Evolutionary conservation across 2,329 filamentous ascomycete species (phyloP).

Genomic region (Teratosphaeria gauchensis): DNA sequence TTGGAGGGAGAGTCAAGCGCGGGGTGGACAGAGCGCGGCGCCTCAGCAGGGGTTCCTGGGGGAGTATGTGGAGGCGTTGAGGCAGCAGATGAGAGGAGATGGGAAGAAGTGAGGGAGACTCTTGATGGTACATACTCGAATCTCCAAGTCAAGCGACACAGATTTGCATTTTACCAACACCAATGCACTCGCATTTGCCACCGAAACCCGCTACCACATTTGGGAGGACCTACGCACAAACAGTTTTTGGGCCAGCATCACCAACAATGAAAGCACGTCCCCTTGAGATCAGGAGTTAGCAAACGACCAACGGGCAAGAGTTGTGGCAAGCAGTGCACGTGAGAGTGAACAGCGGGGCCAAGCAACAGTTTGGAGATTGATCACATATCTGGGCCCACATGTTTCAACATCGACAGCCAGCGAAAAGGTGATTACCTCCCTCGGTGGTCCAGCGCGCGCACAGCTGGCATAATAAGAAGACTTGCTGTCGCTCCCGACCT

Average conservation of each 20-base stretch:
- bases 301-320: not conserved
- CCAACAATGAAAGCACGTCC: not conserved
- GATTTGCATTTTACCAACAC: not conserved
- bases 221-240: not conserved
- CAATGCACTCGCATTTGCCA: not conserved
- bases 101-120: constrained; percentile 1
- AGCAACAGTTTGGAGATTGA: not conserved
- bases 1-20: constrained; percentile 16
- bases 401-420: not conserved
- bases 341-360: not conserved
- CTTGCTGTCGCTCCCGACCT: not conserved
- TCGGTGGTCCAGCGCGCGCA: not conserved
- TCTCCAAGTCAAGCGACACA: not conserved
- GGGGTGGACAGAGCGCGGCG: constrained; percentile 2
- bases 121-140: not conserved
- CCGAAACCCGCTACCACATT: not conserved
- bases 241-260: not conserved
- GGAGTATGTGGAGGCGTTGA: constrained; percentile 21
- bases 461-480: not conserved
- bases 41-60: constrained; percentile 19
- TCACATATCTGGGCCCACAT: not conserved
- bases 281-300: not conserved
- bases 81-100: constrained; percentile 18
- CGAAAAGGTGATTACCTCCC: not conserved
- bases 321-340: not conserved